Conservation (phyloP, 2,329 filamentous ascomycete genomes). For the Xylaria sp. region DNA sequence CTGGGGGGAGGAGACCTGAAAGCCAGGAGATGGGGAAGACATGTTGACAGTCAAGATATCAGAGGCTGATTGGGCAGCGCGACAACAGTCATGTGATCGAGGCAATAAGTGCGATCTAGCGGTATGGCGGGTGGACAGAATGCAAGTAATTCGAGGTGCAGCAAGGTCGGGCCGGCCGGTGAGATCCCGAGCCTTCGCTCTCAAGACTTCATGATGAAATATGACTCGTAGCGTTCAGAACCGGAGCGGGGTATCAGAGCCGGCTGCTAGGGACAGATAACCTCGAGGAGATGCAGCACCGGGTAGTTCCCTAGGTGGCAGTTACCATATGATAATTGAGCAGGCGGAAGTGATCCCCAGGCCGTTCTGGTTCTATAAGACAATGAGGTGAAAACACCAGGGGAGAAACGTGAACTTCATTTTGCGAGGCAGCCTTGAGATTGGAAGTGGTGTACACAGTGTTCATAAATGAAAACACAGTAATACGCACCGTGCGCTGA, state of each 20-base stretch:
- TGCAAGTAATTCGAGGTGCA: conserved; percentile 13
- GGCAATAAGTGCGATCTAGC: neutral
- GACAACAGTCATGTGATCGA: conserved; percentile 11
- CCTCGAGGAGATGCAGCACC: neutral
- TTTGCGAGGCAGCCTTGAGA: neutral
- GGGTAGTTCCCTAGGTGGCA: neutral
- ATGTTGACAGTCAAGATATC: conserved; percentile 29
- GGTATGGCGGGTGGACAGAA: neutral
- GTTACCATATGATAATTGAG: neutral
- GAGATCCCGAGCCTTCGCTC: conserved; percentile 1
- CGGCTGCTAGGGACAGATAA: neutral
- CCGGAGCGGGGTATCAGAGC: neutral
- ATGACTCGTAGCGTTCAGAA: neutral
- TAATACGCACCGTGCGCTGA: too few species aligned
- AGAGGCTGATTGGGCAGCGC: conserved; percentile 21
- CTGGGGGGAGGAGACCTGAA: conserved; percentile 45
- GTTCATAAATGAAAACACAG: neutral
- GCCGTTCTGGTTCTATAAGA: neutral
- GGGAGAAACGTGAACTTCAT: too few species aligned
- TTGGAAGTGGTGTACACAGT: neutral
- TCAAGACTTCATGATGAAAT: conserved; percentile 6
- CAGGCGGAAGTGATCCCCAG: neutral
- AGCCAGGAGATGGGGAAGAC: conserved; percentile 40
- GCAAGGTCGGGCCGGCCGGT: neutral
- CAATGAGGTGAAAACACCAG: neutral